These are phyloP conservation scores for Acanthamoeba divionensis DNA, from an alignment of 208 protist species.

Conservation along the genomic window DNA sequence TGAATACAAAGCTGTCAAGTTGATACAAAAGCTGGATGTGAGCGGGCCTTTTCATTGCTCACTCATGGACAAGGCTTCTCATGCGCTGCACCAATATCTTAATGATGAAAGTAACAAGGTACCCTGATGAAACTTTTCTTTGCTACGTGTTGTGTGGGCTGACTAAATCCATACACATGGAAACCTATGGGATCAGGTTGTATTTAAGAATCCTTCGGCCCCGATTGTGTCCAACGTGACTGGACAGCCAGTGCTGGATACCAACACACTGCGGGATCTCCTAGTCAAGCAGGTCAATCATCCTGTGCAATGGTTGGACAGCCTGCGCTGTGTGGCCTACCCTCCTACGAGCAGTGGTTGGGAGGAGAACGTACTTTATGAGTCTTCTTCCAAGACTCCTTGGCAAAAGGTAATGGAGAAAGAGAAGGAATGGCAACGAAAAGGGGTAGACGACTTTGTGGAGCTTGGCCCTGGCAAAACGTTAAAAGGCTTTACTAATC, in stretches of 20 bases:
- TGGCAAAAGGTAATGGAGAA: neutral
- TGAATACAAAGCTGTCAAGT: neutral
- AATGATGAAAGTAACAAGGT: neutral
- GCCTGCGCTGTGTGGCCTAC: neutral
- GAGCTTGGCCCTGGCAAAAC: slow-evolving; percentile 50
- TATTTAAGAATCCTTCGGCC: neutral
- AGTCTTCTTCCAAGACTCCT: neutral
- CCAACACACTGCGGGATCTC: neutral
- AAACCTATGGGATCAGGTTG: too few relatives aligned
- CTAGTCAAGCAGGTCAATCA: slow-evolving; percentile 15
- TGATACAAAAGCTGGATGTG: slow-evolving; percentile 28
- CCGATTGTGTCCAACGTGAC: slow-evolving; percentile 27
- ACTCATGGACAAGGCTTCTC: neutral
- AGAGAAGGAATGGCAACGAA: slow-evolving; percentile 10
- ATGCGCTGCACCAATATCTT: slow-evolving; percentile 6
- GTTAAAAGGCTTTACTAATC: neutral
- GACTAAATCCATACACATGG: neutral
- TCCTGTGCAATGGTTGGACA: slow-evolving; percentile 15
- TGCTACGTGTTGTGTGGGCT: neutral
- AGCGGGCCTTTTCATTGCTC: slow-evolving; percentile 31
- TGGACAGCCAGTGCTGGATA: neutral
- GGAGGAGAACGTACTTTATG: too few relatives aligned
- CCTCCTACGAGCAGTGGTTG: neutral
- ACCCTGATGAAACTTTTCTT: neutral
- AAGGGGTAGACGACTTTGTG: neutral